Percentiles rank a stretch among this genome's conserved stretches.
These are phyloP conservation scores for Raphidocelis subcapitata DNA, from an alignment of 139 green algal genomes.

Conservation along the genomic window DNA sequence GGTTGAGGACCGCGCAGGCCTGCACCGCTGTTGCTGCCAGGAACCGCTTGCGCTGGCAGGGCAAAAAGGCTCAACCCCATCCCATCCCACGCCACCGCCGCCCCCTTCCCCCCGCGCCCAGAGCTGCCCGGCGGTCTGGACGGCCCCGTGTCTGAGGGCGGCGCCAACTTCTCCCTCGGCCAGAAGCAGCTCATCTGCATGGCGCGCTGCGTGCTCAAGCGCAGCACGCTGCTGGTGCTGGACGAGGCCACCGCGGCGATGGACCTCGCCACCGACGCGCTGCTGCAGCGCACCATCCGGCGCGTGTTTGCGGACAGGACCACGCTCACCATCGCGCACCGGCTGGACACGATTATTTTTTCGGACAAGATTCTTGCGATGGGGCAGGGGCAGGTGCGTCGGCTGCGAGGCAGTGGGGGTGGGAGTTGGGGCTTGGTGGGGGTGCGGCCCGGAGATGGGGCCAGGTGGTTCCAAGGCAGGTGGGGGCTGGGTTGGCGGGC, in stretches of 20 bases:
- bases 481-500: not conserved
- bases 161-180: conserved; percentile 83
- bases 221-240: conserved; percentile 66
- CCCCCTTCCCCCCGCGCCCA: not conserved
- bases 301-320: conserved; percentile 47
- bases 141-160: conserved; percentile 75
- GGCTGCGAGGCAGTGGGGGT: conserved; percentile 2
- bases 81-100: conserved; percentile 3
- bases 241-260: conserved; percentile 78
- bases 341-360: conserved; percentile 64
- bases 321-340: conserved; percentile 56
- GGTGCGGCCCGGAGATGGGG: too few relatives aligned
- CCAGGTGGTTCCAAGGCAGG: not conserved
- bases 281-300: conserved; percentile 58
- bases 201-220: conserved; percentile 59
- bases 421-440: not conserved
- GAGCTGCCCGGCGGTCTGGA: conserved; percentile 71
- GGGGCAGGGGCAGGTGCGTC: conserved; percentile 28
- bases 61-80: not conserved
- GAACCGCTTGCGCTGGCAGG: too few relatives aligned
- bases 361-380: conserved; percentile 56
- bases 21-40: too few relatives aligned
- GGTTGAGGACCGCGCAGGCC: too few relatives aligned
- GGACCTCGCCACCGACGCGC: conserved; percentile 53
- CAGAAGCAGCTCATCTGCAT: conserved; percentile 96